Base-by-base conservation (phyloP, 2,329 filamentous ascomycete genomes). In the Cercospora sojina region DNA sequence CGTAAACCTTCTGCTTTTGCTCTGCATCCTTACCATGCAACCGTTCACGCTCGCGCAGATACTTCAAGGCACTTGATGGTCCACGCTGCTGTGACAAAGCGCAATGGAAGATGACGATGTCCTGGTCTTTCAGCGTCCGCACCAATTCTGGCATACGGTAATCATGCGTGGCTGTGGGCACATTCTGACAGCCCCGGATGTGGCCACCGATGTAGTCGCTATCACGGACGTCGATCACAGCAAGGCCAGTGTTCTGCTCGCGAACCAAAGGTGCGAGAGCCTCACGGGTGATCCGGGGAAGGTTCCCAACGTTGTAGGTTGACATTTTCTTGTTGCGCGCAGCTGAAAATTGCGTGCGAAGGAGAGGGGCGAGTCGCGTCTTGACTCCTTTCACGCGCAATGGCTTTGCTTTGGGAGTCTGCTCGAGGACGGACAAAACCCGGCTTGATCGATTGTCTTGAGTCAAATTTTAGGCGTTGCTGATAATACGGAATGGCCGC, bases 21-120 rank as follows among this genome's bases (percentile, higher is more conserved):
- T 64, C 62, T 2, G 56, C 64, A 4, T 70, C 61, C 62, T 68
- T 68, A 12, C 80, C 81, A 32, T 83, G 74, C 69, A 83, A 67
- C 62, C 84, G 81, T 71, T 90, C 87, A 56, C 88, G 83, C 80
- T 93, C 90, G 38, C 90, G 83, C 67, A 93, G 72, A 78, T 97
- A 98, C 74, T 85, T 84, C 72, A 97, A 80, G 3, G 95, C 95
- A 3, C 94, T 93, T 59, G 86, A 86, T 0, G 95, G 95, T 0
- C 95, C 95, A 0, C 95, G 85, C 80, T 97, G 91, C 82, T 98
- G 95, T 72, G 90, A 94, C 64, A 98, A 83, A 18, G 91, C 91
- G 80, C 95, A 99, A 81, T 99, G 95, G 79, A 99, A 99, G 1
- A 99, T 87, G 13, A 99, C 92, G 10, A 86, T 90, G 64, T 95